Evolutionary conservation across 148 eudicot species (phyloP).

Genomic region (Vaccinium myrtillus): DNA sequence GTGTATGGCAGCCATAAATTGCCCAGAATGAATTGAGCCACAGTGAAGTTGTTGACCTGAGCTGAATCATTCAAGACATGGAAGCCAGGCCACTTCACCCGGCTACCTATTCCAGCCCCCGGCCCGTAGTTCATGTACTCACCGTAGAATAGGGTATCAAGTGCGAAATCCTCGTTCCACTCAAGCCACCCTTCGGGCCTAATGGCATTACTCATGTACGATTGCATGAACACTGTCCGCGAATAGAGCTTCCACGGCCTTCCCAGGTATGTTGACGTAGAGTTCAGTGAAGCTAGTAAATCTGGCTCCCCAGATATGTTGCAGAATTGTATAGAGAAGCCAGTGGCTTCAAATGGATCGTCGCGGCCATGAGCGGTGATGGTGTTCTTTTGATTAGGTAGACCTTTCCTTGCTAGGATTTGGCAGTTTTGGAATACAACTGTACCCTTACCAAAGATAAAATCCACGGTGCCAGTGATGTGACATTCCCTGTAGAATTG

Average conservation of each 20-base stretch:
- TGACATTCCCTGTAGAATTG: slow-evolving; percentile 83
- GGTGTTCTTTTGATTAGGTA: slow-evolving; percentile 77
- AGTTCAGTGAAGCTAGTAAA: slow-evolving; percentile 22
- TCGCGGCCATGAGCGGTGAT: slow-evolving; percentile 87
- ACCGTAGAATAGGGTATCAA: slow-evolving; percentile 65
- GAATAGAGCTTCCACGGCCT: slow-evolving; percentile 84
- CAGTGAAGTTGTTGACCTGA: slow-evolving; percentile 57
- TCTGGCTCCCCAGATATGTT: slow-evolving; percentile 61
- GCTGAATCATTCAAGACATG: slow-evolving; percentile 49
- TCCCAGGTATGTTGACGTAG: slow-evolving; percentile 63
- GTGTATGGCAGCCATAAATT: slow-evolving; percentile 66
- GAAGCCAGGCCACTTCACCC: slow-evolving; percentile 78
- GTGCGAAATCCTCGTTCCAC: slow-evolving; percentile 60
- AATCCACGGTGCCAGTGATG: slow-evolving; percentile 80
- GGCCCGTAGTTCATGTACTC: slow-evolving; percentile 79
- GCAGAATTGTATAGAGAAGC: slow-evolving; percentile 73
- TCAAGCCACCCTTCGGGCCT: slow-evolving; percentile 84
- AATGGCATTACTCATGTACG: slow-evolving; percentile 48
- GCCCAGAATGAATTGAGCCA: slow-evolving; percentile 65
- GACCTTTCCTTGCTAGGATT: slow-evolving; percentile 65
- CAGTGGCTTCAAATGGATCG: slow-evolving; percentile 53
- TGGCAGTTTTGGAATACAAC: slow-evolving; percentile 69
- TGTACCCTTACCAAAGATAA: slow-evolving; percentile 77
- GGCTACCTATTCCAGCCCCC: slow-evolving; percentile 45
- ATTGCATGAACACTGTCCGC: slow-evolving; percentile 68